A percentile compares a stretch with the other conserved stretches of the same genome.
Conservation (phyloP, 768 basidiomycete species). For the Tylopilus vinaceipallidus region DNA sequence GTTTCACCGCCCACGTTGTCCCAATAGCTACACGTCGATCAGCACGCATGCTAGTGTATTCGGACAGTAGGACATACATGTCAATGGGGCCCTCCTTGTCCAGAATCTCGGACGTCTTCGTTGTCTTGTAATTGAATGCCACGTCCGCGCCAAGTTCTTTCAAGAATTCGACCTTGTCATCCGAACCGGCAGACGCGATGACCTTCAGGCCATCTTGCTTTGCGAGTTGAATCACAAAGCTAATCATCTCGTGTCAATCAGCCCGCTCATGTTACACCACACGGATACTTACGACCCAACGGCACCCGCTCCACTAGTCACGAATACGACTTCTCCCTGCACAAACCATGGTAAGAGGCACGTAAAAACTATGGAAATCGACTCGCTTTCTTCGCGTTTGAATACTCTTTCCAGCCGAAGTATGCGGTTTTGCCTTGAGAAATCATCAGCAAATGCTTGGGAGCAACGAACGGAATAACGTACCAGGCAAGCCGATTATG, state of each 20-base stretch:
- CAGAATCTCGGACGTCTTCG: slow-evolving; percentile 49
- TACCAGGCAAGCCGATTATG: slow-evolving; percentile 26
- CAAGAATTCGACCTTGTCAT: slow-evolving; percentile 69
- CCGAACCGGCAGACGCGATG: slow-evolving; percentile 67
- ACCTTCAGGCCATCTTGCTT: slow-evolving; percentile 58
- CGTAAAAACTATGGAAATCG: not conserved
- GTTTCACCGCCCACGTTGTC: slow-evolving; percentile 61
- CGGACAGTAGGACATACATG: slow-evolving; percentile 32
- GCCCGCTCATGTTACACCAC: not conserved
- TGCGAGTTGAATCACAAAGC: slow-evolving; percentile 50
- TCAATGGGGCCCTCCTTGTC: slow-evolving; percentile 56
- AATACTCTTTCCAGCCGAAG: slow-evolving; percentile 16
- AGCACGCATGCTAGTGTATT: not conserved
- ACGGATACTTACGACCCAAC: slow-evolving; percentile 55
- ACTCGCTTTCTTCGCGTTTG: slow-evolving; percentile 26
- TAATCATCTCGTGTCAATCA: slow-evolving; percentile 9
- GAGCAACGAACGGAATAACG: slow-evolving; percentile 7
- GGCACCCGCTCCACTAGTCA: slow-evolving; percentile 43
- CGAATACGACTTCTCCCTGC: slow-evolving; percentile 50
- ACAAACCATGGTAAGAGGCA: not conserved
- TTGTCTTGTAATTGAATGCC: slow-evolving; percentile 73
- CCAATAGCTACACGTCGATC: slow-evolving; percentile 15
- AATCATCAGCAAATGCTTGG: not conserved
- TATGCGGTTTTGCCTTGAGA: slow-evolving; percentile 22
- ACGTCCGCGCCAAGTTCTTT: slow-evolving; percentile 64